Conservation (phyloP, 208 protist species). For the Acanthamoeba triangularis region DNA sequence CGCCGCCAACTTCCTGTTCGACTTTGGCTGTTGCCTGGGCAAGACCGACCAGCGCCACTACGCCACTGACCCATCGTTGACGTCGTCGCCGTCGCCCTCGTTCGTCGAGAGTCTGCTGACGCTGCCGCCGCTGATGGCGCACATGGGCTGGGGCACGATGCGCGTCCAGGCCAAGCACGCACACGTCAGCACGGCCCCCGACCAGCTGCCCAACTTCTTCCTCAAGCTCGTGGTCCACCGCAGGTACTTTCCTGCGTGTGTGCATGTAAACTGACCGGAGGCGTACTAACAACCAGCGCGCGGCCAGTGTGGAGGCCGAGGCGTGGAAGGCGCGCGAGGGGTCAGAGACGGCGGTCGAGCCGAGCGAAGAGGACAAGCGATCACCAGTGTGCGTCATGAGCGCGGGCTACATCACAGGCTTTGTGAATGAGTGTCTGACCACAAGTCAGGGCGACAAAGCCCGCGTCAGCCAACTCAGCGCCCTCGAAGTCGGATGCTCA, state of each 20-base stretch:
- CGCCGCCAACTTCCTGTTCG: conserved; percentile 44
- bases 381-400: conserved; percentile 47
- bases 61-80: neutral
- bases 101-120: neutral
- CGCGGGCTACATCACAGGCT: conserved; percentile 40
- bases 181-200: neutral
- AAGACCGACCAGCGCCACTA: conserved; percentile 51
- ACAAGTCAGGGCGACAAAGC: neutral
- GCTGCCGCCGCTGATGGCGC: conserved; percentile 5
- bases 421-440: neutral
- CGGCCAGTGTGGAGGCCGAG: neutral
- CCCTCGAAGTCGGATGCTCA: neutral
- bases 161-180: neutral
- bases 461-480: neutral
- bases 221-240: conserved; percentile 41
- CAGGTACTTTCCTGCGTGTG: neutral
- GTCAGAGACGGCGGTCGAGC: neutral
- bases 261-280: too few relatives aligned
- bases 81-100: too few relatives aligned
- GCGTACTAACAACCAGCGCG: too few relatives aligned
- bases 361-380: neutral
- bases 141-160: conserved; percentile 69
- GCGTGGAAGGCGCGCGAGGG: conserved; percentile 27
- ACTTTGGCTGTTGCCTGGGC: conserved; percentile 24
- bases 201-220: neutral